These are phyloP conservation scores for Cyberlindnera americana DNA, from an alignment of 805 yeast genomes.

Conservation along the genomic window DNA sequence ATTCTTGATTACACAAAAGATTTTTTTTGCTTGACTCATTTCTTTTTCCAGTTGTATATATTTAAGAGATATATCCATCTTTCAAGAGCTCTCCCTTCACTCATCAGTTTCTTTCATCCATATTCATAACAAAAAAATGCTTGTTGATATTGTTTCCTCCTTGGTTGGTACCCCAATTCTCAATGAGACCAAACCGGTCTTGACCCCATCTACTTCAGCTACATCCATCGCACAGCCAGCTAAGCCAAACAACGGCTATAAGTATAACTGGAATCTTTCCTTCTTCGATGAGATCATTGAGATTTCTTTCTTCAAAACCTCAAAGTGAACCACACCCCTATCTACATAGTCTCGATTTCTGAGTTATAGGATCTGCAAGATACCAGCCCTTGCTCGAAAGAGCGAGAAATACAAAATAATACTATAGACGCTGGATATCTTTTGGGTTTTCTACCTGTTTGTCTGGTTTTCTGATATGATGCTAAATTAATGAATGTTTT, in stretches of 20 bases:
- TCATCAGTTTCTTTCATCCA: not conserved
- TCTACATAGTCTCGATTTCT: too few species aligned
- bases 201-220: conserved; percentile 9
- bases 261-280: conserved; percentile 16
- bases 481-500: not conserved
- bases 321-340: too few species aligned
- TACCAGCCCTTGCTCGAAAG: not conserved
- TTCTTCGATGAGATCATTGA: conserved; percentile 14
- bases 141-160: conserved; percentile 13
- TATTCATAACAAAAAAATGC: conserved; percentile 3
- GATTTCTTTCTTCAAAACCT: conserved; percentile 11
- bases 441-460: not conserved
- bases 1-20: not conserved
- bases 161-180: conserved; percentile 14
- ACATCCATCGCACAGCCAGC: conserved; percentile 1
- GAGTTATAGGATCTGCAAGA: too few species aligned
- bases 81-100: too few species aligned
- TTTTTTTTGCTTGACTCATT: not conserved
- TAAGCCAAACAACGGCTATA: conserved; percentile 9
- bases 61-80: not conserved
- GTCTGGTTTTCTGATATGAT: not conserved
- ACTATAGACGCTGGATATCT: not conserved
- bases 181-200: conserved; percentile 12
- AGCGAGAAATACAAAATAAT: not conserved
- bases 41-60: not conserved